Percentiles rank a stretch among this genome's conserved stretches.
phyloP scores from a whole-genome alignment of 2,329 filamentous ascomycete species.

The Tolypocladium pustulatum region DNA sequence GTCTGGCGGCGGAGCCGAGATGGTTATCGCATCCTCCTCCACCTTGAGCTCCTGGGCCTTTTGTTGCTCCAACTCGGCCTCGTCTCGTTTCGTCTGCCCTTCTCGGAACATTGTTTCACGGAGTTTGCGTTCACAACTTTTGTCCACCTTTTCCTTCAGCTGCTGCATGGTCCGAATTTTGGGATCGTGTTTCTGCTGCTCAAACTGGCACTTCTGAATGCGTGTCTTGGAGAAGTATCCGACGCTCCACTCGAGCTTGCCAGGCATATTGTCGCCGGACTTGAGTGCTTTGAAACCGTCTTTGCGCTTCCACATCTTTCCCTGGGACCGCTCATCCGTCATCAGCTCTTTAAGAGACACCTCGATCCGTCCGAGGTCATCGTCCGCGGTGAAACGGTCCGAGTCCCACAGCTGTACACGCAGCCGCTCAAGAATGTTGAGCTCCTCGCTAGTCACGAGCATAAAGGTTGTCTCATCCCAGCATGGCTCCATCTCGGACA shows the following conservation, averaged over 20 bases:
- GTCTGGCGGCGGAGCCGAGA: constrained; percentile 53
- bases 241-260: constrained; percentile 57
- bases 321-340: constrained; percentile 45
- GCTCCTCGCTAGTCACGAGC: constrained; percentile 59
- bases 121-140: constrained; percentile 48
- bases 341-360: constrained; percentile 57
- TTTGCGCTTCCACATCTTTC: constrained; percentile 49
- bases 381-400: constrained; percentile 61
- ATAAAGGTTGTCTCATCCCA: constrained; percentile 64
- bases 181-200: constrained; percentile 48
- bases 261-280: constrained; percentile 56
- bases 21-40: constrained; percentile 53
- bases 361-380: constrained; percentile 65
- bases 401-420: constrained; percentile 68
- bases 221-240: constrained; percentile 61
- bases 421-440: constrained; percentile 61
- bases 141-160: constrained; percentile 45
- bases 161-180: constrained; percentile 47
- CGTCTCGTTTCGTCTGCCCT: constrained; percentile 39
- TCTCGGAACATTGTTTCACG: constrained; percentile 44
- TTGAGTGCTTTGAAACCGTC: constrained; percentile 58
- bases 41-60: constrained; percentile 55
- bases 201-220: constrained; percentile 51
- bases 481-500: constrained; percentile 53
- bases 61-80: constrained; percentile 56